phyloP scores from a whole-genome alignment of 805 yeast genomes.

The Citeromyces matritensis region DNA sequence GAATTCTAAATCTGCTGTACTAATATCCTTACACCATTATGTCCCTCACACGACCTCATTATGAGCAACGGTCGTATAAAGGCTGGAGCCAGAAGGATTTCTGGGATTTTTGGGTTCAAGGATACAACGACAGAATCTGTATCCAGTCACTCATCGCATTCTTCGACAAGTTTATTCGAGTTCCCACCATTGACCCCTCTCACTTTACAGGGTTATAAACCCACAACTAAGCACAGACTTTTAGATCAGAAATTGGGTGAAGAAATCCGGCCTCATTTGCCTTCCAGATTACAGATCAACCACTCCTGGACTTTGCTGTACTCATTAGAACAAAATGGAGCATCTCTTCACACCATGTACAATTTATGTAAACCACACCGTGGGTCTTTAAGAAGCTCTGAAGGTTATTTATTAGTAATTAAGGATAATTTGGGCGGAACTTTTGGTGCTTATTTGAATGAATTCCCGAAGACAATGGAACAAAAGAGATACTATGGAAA shows the following conservation, averaged over 20 bases:
- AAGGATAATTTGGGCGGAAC: slow-evolving; percentile 46
- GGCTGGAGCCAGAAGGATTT: too few relatives aligned
- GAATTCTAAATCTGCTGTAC: too few relatives aligned
- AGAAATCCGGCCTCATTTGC: slow-evolving; percentile 59
- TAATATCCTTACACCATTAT: background rate
- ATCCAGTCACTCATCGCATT: too few relatives aligned
- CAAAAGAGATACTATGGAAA: slow-evolving; percentile 73
- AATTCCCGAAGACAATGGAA: slow-evolving; percentile 55
- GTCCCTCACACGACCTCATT: too few relatives aligned
- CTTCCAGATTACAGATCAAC: slow-evolving; percentile 64
- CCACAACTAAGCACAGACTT: slow-evolving; percentile 40
- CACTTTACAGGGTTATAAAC: slow-evolving; percentile 42
- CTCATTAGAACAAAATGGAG: slow-evolving; percentile 87
- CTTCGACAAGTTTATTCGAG: too few relatives aligned
- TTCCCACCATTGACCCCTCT: slow-evolving; percentile 39
- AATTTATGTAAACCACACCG: slow-evolving; percentile 30
- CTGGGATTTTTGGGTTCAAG: too few relatives aligned
- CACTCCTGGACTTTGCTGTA: slow-evolving; percentile 69
- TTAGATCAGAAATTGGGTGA: slow-evolving; percentile 47
- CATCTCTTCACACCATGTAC: slow-evolving; percentile 71
- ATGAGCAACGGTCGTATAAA: too few relatives aligned
- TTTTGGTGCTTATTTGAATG: slow-evolving; percentile 76
- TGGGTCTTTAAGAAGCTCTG: slow-evolving; percentile 10
- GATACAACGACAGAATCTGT: too few relatives aligned
- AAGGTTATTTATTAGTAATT: slow-evolving; percentile 64